Conservation (phyloP, 257 asterid genomes). For the Anisodus tanguticus region DNA sequence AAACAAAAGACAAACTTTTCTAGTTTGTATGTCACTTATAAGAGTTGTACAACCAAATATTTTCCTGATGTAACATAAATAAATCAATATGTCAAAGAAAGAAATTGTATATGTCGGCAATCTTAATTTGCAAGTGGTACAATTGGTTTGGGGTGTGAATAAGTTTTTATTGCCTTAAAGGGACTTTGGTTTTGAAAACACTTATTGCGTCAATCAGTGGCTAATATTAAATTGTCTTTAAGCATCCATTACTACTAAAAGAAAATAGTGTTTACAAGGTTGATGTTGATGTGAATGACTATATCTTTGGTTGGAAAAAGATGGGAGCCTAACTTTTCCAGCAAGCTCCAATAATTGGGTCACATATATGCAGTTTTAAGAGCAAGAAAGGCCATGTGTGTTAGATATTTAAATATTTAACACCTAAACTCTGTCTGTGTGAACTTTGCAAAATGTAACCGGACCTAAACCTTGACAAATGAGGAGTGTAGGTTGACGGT, state of each 20-base stretch:
- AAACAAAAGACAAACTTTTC: background rate
- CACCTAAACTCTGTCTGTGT: background rate
- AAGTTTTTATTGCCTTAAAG: background rate
- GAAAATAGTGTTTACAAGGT: background rate
- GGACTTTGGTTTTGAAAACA: background rate
- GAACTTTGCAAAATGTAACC: background rate
- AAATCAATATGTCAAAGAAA: background rate
- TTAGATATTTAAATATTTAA: background rate
- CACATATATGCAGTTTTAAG: conserved; percentile 3
- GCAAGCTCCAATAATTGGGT: conserved; percentile 16
- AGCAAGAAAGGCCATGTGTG: conserved; percentile 12
- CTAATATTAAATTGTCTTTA: background rate
- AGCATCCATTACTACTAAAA: background rate
- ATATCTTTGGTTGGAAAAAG: conserved; percentile 13
- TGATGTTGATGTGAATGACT: conserved; percentile 23
- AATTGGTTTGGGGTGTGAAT: background rate
- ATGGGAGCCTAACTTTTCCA: conserved; percentile 18
- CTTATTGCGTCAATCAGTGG: background rate
- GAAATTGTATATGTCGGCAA: background rate
- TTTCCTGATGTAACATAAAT: conserved; percentile 5
- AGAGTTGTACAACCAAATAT: conserved; percentile 9
- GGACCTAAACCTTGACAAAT: background rate
- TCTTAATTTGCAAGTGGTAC: conserved; percentile 7
- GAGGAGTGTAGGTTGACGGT: background rate
- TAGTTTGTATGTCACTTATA: background rate